Evolutionary conservation across 2,329 filamentous ascomycete species (phyloP), one percentile per base, ranked within the genome.

Genomic region (Monosporascus sp.): DNA sequence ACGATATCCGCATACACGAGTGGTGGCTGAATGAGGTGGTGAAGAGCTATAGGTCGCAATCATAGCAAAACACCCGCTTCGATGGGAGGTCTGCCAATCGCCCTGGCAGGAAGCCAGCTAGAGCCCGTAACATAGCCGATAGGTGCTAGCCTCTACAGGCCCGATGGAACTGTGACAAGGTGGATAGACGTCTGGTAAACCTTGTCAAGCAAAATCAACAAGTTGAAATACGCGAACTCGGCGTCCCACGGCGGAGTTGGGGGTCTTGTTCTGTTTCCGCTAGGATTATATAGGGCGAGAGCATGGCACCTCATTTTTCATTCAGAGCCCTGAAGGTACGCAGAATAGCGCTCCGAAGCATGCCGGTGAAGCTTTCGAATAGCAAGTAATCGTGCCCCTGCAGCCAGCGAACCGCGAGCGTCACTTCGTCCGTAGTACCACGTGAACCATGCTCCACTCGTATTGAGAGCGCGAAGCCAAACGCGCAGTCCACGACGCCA

Each of bases 341-440:
- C 27, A 57, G 27, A 9, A 62, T 45, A 3, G 58, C 50, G 9
- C 60, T 64, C 20, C 58, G 58, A 40, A 95, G 58, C 74, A 92
- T 91, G 0, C 90, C 91, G 55, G 85, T 87, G 58, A 99, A 91
- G 66, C 92, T 97, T 71, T 95, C 89, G 69, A 93, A 96, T 0
- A 94, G 65, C 1, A 85, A 78, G 19, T 80, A 75, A 59, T 96
- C 88, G 6, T 78, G 75, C 0, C 94, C 93, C 62, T 89, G 85
- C 1, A 90, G 65, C 92, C 90, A 95, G 35, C 88, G 77, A 51
- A 88, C 74, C 5, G 70, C 60, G 5, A 87, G 72, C 2, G 66
- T 69, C 0, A 85, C 73, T 19, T 73, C 68, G 3, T 75, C 68
- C 17, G 20, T 31, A 19, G 70, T 60, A 17, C 60, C 55, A n/a